phyloP scores from a whole-genome alignment of 129 eudicot genomes.

The Tagetes erecta region DNA sequence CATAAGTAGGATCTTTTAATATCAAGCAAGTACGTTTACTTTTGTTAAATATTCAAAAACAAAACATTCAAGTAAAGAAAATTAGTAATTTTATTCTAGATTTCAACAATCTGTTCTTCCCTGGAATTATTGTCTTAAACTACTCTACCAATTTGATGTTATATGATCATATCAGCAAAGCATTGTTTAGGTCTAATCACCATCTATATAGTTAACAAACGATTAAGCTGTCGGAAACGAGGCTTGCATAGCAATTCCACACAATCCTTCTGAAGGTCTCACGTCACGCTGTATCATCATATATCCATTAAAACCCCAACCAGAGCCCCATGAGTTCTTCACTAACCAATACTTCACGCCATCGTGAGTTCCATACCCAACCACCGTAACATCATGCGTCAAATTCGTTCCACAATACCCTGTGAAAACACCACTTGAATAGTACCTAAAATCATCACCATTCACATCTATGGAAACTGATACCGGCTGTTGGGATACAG shows the following conservation, averaged over 20 bases:
- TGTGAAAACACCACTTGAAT: slow-evolving; percentile 23
- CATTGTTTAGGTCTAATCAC: neutral
- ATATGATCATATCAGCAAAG: neutral
- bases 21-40: neutral
- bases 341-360: slow-evolving; percentile 81
- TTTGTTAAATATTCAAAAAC: neutral
- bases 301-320: slow-evolving; percentile 79
- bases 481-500: slow-evolving; percentile 33
- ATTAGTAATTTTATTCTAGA: neutral
- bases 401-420: slow-evolving; percentile 64
- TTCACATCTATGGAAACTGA: slow-evolving; percentile 23
- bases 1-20: no score
- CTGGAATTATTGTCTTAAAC: neutral
- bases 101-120: neutral
- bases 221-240: slow-evolving; percentile 54
- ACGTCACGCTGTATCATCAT: slow-evolving; percentile 61
- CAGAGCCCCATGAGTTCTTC: slow-evolving; percentile 74
- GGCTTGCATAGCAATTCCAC: slow-evolving; percentile 81
- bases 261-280: slow-evolving; percentile 49
- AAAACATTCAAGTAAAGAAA: neutral
- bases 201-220: neutral
- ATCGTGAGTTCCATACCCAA: slow-evolving; percentile 71
- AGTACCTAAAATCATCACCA: slow-evolving; percentile 16
- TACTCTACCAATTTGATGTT: neutral
- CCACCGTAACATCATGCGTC: slow-evolving; percentile 70